Conservation (phyloP, 116 monocot genomes). For the Zostera marina region DNA sequence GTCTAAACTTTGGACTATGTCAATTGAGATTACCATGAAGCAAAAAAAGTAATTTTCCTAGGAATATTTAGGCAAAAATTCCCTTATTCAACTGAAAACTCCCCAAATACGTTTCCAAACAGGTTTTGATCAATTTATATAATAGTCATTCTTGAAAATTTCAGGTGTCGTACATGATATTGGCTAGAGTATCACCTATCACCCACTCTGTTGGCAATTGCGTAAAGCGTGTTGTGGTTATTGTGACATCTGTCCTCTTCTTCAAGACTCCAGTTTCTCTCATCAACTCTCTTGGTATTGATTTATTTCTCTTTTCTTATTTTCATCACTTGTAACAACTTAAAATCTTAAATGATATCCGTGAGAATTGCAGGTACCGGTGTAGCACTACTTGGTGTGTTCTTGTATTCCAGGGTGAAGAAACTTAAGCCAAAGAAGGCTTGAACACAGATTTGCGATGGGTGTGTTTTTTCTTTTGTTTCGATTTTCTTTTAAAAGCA, state of each 20-base stretch:
- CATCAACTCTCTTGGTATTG: conserved; percentile 77
- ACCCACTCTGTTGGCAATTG: conserved; percentile 92
- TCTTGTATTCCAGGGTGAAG: conserved; percentile 33
- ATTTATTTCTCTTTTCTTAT: neutral
- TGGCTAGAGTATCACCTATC: conserved; percentile 70
- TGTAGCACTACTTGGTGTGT: conserved; percentile 26
- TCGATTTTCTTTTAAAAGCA: too few relatives aligned
- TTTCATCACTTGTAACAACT: neutral
- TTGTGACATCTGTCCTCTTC: conserved; percentile 82
- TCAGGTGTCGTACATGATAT: conserved; percentile 86
- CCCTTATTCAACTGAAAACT: too few relatives aligned
- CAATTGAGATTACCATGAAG: too few relatives aligned
- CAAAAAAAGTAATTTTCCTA: too few relatives aligned
- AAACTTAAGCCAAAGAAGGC: conserved; percentile 17
- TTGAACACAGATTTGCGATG: neutral
- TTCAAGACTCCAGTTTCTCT: conserved; percentile 85
- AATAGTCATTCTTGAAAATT: neutral
- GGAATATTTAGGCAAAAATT: too few relatives aligned
- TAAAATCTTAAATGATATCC: neutral
- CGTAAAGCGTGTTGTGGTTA: conserved; percentile 86
- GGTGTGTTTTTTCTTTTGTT: too few relatives aligned
- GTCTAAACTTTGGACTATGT: too few relatives aligned
- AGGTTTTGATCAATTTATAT: too few relatives aligned
- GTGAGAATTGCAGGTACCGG: conserved; percentile 20
- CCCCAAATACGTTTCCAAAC: too few relatives aligned